Conservation (phyloP, 805 yeast genomes). For the Starmera dryadoides region DNA sequence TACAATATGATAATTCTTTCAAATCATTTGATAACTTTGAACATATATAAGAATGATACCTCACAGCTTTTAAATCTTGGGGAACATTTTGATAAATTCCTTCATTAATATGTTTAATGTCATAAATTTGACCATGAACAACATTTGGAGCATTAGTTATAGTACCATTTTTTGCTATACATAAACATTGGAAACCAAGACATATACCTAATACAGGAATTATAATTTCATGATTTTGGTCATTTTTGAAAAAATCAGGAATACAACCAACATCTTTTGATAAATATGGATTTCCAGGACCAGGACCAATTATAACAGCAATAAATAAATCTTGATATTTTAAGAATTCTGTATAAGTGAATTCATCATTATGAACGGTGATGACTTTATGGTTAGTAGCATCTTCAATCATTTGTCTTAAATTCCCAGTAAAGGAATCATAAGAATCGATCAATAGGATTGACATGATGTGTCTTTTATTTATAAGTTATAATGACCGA, state of each 20-base stretch:
- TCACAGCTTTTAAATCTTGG: conserved; percentile 52
- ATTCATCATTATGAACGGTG: conserved; percentile 29
- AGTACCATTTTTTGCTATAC: conserved; percentile 50
- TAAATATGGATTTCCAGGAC: conserved; percentile 84
- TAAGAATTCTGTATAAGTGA: conserved; percentile 29
- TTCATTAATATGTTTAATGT: conserved; percentile 17
- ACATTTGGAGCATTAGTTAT: conserved; percentile 49
- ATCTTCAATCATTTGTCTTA: conserved; percentile 51
- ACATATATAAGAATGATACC: conserved; percentile 86
- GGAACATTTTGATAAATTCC: conserved; percentile 38
- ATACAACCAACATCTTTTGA: conserved; percentile 68
- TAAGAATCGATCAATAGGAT: conserved; percentile 83
- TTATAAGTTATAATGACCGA: no score
- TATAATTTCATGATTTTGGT: conserved; percentile 9
- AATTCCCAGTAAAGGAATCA: conserved; percentile 89
- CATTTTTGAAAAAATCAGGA: conserved; percentile 43
- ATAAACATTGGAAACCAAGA: conserved; percentile 83
- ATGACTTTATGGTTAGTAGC: conserved; percentile 35
- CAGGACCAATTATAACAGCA: conserved; percentile 88
- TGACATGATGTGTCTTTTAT: conserved; percentile 28
- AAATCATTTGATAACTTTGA: conserved; percentile 23
- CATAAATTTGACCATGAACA: conserved; percentile 81
- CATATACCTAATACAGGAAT: conserved; percentile 88
- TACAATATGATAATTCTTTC: conserved; percentile 55
- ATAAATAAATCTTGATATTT: conserved; percentile 47